Evolutionary conservation across 164 flowering plant species (phyloP).

Genomic region (Nelumbo lutea): DNA sequence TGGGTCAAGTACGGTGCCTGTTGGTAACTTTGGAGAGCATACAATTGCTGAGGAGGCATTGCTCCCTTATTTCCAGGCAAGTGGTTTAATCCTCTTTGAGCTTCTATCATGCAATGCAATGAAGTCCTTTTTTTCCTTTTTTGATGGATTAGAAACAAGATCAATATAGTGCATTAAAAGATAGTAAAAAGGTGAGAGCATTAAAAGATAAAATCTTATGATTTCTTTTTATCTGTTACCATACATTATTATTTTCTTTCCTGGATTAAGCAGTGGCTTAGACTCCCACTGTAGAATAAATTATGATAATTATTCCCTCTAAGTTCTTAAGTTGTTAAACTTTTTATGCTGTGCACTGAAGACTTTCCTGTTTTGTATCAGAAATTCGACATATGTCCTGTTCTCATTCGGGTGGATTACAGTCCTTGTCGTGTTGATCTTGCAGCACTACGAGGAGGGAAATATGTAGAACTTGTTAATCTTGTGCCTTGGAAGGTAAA

Average conservation of each 20-base stretch:
- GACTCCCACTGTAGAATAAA: too few species aligned
- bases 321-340: not conserved
- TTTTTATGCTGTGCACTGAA: too few species aligned
- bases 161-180: too few species aligned
- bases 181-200: too few species aligned
- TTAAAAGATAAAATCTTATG: too few species aligned
- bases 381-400: slow-evolving; percentile 86
- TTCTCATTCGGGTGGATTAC: slow-evolving; percentile 77
- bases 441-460: slow-evolving; percentile 78
- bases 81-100: slow-evolving; percentile 14
- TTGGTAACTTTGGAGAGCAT: slow-evolving; percentile 25
- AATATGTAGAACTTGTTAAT: slow-evolving; percentile 89
- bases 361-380: slow-evolving; percentile 27
- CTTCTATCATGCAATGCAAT: not conserved
- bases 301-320: too few species aligned
- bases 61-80: slow-evolving; percentile 96
- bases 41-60: slow-evolving; percentile 75
- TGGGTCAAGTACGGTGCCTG: slow-evolving; percentile 26
- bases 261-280: too few species aligned
- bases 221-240: too few species aligned
- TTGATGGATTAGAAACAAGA: too few species aligned
- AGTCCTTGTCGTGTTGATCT: slow-evolving; percentile 76
- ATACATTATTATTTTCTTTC: too few species aligned
- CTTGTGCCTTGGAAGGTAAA: slow-evolving; percentile 93
- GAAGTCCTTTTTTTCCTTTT: too few species aligned